phyloP scores from a whole-genome alignment of 306 rosid species.

The Begonia peltatifolia region DNA sequence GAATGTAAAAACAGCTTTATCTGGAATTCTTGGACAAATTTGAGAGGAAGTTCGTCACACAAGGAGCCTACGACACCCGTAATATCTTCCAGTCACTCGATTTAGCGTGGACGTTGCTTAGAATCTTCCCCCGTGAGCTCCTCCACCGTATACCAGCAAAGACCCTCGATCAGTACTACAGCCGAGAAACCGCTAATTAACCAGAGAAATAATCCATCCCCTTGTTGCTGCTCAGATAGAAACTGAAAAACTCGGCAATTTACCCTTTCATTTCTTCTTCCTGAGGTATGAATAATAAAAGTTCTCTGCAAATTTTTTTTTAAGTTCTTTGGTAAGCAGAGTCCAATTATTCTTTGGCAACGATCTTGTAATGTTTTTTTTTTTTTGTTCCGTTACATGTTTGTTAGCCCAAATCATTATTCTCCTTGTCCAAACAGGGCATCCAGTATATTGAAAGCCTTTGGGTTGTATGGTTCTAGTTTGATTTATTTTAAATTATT shows the following conservation, averaged over 20 bases:
- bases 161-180: conserved; percentile 76
- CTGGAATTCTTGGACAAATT: conserved; percentile 95
- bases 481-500: neutral
- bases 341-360: conserved; percentile 4
- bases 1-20: conserved; percentile 43
- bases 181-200: conserved; percentile 73
- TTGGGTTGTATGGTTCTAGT: conserved; percentile 3
- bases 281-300: conserved; percentile 34
- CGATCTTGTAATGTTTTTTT: conserved; percentile 23
- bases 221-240: conserved; percentile 5
- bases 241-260: conserved; percentile 18
- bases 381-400: conserved; percentile 23
- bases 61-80: conserved; percentile 94
- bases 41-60: conserved; percentile 84
- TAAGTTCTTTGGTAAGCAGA: no score
- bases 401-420: no score
- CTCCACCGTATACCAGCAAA: conserved; percentile 95
- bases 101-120: conserved; percentile 89
- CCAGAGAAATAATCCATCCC: neutral
- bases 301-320: conserved; percentile 21
- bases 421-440: neutral
- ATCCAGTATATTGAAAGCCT: conserved; percentile 17
- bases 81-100: conserved; percentile 94
- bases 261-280: conserved; percentile 27
- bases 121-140: conserved; percentile 95